phyloP scores from a whole-genome alignment of 2,329 filamentous ascomycete genomes.

The Verticillium longisporum region DNA sequence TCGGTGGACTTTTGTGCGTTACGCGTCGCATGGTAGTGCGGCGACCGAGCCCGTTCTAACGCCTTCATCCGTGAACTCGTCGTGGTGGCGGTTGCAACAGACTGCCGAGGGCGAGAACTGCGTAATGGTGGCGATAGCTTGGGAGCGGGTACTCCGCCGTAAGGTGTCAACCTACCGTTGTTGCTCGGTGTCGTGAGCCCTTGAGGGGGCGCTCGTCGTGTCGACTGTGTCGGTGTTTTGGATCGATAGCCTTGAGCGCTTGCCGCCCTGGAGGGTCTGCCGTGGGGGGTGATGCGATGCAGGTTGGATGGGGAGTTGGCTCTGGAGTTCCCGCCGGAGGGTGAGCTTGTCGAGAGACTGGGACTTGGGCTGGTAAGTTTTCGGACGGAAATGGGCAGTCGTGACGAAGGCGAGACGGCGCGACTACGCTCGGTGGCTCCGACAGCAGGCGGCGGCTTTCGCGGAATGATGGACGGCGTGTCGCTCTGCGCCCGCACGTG shows the following conservation, averaged over 20 bases:
- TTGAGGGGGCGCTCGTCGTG: conserved; percentile 33
- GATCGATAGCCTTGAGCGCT: conserved; percentile 29
- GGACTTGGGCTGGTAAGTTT: conserved; percentile 20
- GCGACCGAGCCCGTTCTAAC: conserved; percentile 47
- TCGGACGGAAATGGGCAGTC: conserved; percentile 38
- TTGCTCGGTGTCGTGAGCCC: conserved; percentile 40
- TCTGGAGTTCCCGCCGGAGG: conserved; percentile 33
- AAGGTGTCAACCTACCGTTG: conserved; percentile 61
- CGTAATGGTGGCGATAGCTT: conserved; percentile 73
- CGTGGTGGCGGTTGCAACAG: conserved; percentile 69
- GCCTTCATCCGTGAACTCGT: conserved; percentile 61
- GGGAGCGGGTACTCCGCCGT: conserved; percentile 62
- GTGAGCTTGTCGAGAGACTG: conserved; percentile 22
- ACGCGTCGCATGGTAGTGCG: conserved; percentile 25
- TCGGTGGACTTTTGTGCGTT: conserved; percentile 28
- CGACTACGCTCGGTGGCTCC: conserved; percentile 15
- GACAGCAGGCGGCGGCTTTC: conserved; percentile 24
- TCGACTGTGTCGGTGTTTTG: conserved; percentile 35
- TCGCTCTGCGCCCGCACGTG: conserved; percentile 56
- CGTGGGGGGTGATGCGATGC: conserved; percentile 34
- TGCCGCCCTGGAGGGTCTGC: conserved; percentile 26
- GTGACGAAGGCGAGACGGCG: conserved; percentile 27
- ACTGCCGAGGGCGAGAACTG: conserved; percentile 74
- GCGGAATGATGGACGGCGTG: conserved; percentile 20
- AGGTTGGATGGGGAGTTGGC: conserved; percentile 47